These are phyloP conservation scores for Moricandia moricandioides DNA, from an alignment of 345 rosid species.

Conservation along the genomic window DNA sequence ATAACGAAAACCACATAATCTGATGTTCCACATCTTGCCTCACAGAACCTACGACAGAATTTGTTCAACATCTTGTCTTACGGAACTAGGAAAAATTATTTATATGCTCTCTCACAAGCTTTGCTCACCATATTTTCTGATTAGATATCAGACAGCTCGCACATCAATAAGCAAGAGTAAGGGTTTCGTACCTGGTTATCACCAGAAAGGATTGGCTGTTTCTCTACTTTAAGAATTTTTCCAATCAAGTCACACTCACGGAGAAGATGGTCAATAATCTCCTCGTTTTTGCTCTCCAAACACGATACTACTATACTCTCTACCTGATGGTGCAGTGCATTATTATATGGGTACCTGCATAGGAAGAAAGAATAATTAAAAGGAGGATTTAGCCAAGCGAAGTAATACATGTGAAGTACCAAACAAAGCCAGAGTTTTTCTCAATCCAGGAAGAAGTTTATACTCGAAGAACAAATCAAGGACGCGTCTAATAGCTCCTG, in stretches of 20 bases:
- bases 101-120: constrained; percentile 5
- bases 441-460: constrained; percentile 32
- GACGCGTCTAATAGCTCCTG: constrained; percentile 69
- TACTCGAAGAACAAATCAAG: constrained; percentile 88
- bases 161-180: not conserved
- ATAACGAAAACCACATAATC: constrained; percentile 9
- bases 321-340: constrained; percentile 91
- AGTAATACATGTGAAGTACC: not conserved
- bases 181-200: constrained; percentile 47
- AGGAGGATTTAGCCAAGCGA: constrained; percentile 17
- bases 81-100: not conserved
- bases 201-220: constrained; percentile 56
- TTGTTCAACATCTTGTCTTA: constrained; percentile 7
- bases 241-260: constrained; percentile 77
- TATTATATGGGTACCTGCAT: constrained; percentile 88
- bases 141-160: not conserved
- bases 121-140: not conserved
- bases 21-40: constrained; percentile 19
- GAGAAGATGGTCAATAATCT: constrained; percentile 70
- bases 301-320: constrained; percentile 82
- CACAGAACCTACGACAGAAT: constrained; percentile 1
- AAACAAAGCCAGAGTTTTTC: constrained; percentile 3
- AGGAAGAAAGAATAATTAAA: constrained; percentile 21
- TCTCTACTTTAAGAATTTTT: constrained; percentile 69
- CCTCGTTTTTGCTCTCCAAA: constrained; percentile 68